Base-by-base conservation (phyloP, 2,329 filamentous ascomycete species). In the Alternaria incomplexa region DNA sequence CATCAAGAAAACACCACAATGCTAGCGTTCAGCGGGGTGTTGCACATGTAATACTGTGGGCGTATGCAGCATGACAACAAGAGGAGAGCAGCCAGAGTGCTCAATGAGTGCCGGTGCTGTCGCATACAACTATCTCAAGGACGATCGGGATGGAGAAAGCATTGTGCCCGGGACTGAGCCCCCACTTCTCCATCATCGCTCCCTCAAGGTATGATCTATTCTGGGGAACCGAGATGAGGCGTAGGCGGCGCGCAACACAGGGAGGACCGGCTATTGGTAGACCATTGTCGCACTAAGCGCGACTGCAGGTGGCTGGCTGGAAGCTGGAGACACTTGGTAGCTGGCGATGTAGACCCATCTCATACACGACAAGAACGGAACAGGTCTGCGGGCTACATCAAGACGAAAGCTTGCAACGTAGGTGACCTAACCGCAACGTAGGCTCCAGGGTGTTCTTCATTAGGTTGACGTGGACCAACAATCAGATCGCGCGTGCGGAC, bases 1-100 rank as follows among this genome's bases (percentile, higher is more conserved):
- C 56, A 61, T 67, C 8, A 30, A 32, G 30, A 30, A 40, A 25
- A 53, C 28, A 26, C 28, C 15, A 46, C 25, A 15, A 22, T 40
- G 28, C 30, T 62, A 62, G 55, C 32, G 40, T 58, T 43, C 43
- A 56, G 52, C 56, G 36, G 40, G 20, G 36, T 30, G 44, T 40
- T 55, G 56, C 54, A 56, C 36, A 59, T 62, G 58, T 15, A 45
- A 15, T 43, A 44, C 22, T 32, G 48, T 26, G 22, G 43, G 47
- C 44, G 50, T 55, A 51, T 43, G 47, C 44, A 47, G 47, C 48
- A 32, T 11, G 26, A 65, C 48, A 51, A 23, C 20, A 47, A 25
- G 48, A 48, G 30, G 22, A 17, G 43, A n/a, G 22, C 17, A 6
- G 9, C 25, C 8, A 10, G 32, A 28, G 22, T 9, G 30, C 10